Evolutionary conservation across 177 flowering plant genomes (phyloP), one percentile per base, ranked within the genome.

Genomic region (Vitis hybrid): DNA sequence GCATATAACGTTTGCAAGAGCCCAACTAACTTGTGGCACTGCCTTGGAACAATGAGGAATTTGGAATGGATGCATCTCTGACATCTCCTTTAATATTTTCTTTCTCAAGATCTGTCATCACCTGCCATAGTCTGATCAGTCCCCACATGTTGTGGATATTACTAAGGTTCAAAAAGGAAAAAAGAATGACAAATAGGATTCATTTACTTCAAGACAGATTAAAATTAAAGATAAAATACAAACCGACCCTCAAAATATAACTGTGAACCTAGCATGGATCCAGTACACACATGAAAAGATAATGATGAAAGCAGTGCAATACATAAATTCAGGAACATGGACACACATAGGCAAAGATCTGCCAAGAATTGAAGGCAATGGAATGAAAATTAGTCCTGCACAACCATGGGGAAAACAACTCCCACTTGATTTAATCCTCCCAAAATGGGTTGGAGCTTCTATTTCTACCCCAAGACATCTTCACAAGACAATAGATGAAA

Each of bases 121-220:
- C 90, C 99, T 96, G 99, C 87, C 97, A 86, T 52, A 73, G 78
- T 81, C 82, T 93, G 87, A 88, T 96, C 84, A 96, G 97, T 80
- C 61, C 78, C 84, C 79, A 72, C 74, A 65, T 67, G 69, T 74
- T 77, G 65, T 49, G 52, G 68, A 69, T 50, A 26, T 52, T 53
- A 63, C 10, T 2, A 50, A 45, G 34, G 16, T 31, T 26, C 26
- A 59, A 39, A 39, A 39, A 39, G 48, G 48, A 39, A 39, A 5
- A 39, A 39, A 39, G 48, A 39, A 12, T 10, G 14, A 8, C 13
- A 62, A 2, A 63, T n/a, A 53, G 20, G n/a, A 18, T 3, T 11
- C 31, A 45, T 65, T 7, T 45, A 20, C 34, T 10, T 5, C 22
- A 7, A 22, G 51, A 51, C 22, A n/a, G 3, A 50, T 62, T 20